phyloP scores from a whole-genome alignment of 768 basidiomycete genomes.

The Lentinula detonsa region DNA sequence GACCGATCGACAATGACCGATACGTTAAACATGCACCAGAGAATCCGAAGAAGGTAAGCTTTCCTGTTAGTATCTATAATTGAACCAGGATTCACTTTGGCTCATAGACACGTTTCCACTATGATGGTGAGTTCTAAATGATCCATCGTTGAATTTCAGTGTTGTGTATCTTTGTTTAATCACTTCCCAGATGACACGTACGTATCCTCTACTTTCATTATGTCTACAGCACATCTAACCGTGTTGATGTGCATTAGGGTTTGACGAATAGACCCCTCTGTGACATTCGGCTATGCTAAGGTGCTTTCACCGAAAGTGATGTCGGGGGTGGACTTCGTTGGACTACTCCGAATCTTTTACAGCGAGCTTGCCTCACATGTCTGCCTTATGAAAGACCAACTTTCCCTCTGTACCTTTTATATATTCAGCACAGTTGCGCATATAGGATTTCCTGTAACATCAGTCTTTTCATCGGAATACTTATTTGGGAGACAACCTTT shows the following conservation, averaged over 20 bases:
- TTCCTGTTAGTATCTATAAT: conserved; percentile 12
- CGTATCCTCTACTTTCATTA: conserved; percentile 19
- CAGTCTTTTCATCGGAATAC: background rate
- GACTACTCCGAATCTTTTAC: too few species aligned
- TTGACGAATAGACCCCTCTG: background rate
- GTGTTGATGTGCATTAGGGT: background rate
- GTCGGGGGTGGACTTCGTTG: too few species aligned
- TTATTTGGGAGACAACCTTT: too few species aligned
- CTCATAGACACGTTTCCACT: conserved; percentile 69
- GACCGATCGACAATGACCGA: conserved; percentile 79
- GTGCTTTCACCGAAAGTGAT: too few species aligned
- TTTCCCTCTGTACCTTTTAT: background rate
- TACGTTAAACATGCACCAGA: conserved; percentile 75
- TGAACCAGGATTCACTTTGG: conserved; percentile 9
- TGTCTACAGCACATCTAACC: background rate
- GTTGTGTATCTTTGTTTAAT: background rate
- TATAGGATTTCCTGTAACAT: background rate
- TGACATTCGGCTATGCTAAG: too few species aligned
- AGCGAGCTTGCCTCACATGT: too few species aligned
- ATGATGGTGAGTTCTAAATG: conserved; percentile 56
- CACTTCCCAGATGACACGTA: conserved; percentile 51
- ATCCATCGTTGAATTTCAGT: background rate
- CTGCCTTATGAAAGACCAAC: too few species aligned
- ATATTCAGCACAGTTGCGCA: background rate
- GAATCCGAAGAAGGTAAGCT: conserved; percentile 76